Percentiles rank a stretch among this genome's conserved stretches.
Conservation (phyloP, 257 asterid genomes). For the Rehmannia glutinosa region DNA sequence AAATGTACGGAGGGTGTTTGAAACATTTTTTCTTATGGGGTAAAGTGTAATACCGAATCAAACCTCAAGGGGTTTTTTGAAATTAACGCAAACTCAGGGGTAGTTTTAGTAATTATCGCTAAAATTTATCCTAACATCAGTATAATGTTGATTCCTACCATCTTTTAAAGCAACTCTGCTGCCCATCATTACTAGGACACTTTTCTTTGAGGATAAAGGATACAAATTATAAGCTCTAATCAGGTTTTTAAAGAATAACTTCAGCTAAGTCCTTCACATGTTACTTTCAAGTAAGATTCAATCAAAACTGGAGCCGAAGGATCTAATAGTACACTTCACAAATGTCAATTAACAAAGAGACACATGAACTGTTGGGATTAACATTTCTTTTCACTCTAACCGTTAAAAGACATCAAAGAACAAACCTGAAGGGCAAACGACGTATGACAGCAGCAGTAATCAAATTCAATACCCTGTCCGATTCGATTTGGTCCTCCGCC, state of each 20-base stretch:
- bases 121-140: no score
- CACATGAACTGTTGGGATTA: neutral
- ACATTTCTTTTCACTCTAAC: neutral
- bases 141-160: neutral
- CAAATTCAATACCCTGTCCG: conserved; percentile 99
- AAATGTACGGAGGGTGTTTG: no score
- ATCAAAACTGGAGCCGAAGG: neutral
- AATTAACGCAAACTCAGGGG: no score
- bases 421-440: conserved; percentile 97
- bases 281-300: neutral
- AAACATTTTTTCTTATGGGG: no score
- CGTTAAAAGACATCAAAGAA: neutral
- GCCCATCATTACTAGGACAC: neutral
- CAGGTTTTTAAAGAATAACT: neutral
- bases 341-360: neutral
- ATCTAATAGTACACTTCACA: neutral
- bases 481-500: conserved; percentile 99
- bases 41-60: no score
- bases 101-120: no score
- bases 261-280: neutral
- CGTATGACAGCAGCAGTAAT: conserved; percentile 96
- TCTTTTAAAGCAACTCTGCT: neutral
- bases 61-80: no score
- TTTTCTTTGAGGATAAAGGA: neutral
- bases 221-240: neutral